Conservation (phyloP, 106 monocot species). For the Alisma plantagoaquatica region DNA sequence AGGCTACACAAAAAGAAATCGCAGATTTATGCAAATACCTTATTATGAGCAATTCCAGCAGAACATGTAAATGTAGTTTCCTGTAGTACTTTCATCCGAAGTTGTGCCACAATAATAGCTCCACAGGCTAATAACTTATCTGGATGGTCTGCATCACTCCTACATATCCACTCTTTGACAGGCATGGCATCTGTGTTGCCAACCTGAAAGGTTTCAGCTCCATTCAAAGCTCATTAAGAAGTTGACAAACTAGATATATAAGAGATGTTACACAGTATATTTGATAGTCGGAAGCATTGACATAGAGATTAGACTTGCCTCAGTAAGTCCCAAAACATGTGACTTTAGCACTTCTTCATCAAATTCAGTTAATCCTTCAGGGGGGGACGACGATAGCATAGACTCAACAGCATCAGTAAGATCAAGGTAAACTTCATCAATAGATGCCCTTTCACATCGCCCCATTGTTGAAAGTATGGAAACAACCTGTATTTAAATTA, state of each 20-base stretch:
- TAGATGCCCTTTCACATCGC: conserved; percentile 89
- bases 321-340: conserved; percentile 60
- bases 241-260: background rate
- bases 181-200: conserved; percentile 15
- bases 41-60: conserved; percentile 98
- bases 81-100: conserved; percentile 54
- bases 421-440: conserved; percentile 98
- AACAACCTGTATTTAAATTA: conserved; percentile 48
- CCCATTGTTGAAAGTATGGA: conserved; percentile 69
- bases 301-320: conserved; percentile 41
- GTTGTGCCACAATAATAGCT: conserved; percentile 82
- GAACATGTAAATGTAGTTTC: conserved; percentile 91
- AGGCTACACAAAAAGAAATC: no score
- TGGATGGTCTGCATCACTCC: conserved; percentile 38
- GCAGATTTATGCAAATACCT: conserved; percentile 42
- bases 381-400: conserved; percentile 60
- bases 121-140: conserved; percentile 91
- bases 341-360: conserved; percentile 70
- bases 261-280: no score
- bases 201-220: conserved; percentile 35
- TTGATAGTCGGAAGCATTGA: no score
- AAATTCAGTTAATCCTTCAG: conserved; percentile 35
- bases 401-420: conserved; percentile 80
- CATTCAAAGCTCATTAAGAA: conserved; percentile 6
- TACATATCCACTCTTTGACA: conserved; percentile 62